Percentiles rank a stretch among this genome's conserved stretches.
Evolutionary conservation across 768 basidiomycete species (phyloP).

Genomic region (Asterophora parasitica): DNA sequence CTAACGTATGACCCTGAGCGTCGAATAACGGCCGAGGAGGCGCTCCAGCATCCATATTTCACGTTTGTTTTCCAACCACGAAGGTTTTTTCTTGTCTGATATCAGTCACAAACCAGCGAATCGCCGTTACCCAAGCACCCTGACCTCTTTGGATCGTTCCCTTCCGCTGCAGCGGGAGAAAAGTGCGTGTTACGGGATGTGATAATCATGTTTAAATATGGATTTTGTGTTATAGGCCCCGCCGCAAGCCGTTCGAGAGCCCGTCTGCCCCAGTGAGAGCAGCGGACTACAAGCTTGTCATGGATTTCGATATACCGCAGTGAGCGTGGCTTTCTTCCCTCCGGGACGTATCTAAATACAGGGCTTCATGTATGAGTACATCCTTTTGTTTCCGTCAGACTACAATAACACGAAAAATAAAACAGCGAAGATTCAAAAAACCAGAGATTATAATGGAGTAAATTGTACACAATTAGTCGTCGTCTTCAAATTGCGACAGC

Average conservation of each 20-base stretch:
- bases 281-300: constrained; percentile 61
- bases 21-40: constrained; percentile 87
- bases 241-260: constrained; percentile 72
- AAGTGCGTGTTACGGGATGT: constrained; percentile 48
- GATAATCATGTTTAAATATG: constrained; percentile 6
- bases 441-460: neutral
- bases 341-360: too few species aligned
- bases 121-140: constrained; percentile 95
- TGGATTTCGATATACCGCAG: constrained; percentile 50
- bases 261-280: constrained; percentile 76
- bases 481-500: constrained; percentile 32
- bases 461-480: constrained; percentile 14
- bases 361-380: neutral
- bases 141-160: constrained; percentile 93
- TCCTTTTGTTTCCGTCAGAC: neutral
- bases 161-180: constrained; percentile 94
- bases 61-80: constrained; percentile 41
- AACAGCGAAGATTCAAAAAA: neutral
- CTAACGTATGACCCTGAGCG: constrained; percentile 86
- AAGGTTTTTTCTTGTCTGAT: neutral
- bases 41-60: constrained; percentile 89
- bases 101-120: constrained; percentile 49
- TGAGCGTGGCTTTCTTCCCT: constrained; percentile 15
- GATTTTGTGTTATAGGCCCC: constrained; percentile 36
- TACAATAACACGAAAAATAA: neutral